Conservation (phyloP, 148 eudicot genomes). For the Camellia granthamiana region DNA sequence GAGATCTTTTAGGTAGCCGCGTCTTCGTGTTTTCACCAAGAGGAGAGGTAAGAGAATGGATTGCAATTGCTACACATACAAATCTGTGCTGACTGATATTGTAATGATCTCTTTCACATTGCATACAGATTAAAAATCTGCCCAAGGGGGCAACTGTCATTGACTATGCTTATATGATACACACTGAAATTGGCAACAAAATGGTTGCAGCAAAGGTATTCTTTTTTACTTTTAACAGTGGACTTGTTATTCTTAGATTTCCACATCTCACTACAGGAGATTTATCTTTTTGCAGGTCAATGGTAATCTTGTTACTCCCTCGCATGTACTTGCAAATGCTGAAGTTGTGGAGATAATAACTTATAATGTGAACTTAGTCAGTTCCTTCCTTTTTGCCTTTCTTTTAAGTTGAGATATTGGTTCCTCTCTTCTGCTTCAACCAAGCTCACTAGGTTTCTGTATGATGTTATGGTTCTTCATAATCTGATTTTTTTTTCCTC, state of each 20-base stretch:
- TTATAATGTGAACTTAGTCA: constrained; percentile 59
- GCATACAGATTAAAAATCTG: constrained; percentile 77
- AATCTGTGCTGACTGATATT: neutral
- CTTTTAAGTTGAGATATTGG: neutral
- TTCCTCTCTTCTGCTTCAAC: neutral
- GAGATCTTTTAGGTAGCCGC: constrained; percentile 94
- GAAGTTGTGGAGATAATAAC: constrained; percentile 96
- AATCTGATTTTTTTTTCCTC: neutral
- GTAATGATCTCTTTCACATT: constrained; percentile 9
- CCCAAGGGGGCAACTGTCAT: constrained; percentile 93
- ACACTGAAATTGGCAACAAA: constrained; percentile 93
- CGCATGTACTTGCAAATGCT: constrained; percentile 89
- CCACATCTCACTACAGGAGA: constrained; percentile 17
- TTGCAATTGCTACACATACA: constrained; percentile 6
- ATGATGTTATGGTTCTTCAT: neutral
- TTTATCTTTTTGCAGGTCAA: constrained; percentile 67
- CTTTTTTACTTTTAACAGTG: constrained; percentile 11
- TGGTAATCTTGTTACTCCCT: constrained; percentile 84
- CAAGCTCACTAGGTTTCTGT: neutral
- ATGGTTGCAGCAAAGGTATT: constrained; percentile 98
- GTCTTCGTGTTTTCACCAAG: constrained; percentile 95
- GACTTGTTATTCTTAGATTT: neutral
- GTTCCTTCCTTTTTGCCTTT: neutral
- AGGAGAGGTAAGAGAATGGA: constrained; percentile 70
- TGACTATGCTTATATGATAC: constrained; percentile 98